phyloP scores from a whole-genome alignment of 345 rosid species.

The Linum tenue region DNA sequence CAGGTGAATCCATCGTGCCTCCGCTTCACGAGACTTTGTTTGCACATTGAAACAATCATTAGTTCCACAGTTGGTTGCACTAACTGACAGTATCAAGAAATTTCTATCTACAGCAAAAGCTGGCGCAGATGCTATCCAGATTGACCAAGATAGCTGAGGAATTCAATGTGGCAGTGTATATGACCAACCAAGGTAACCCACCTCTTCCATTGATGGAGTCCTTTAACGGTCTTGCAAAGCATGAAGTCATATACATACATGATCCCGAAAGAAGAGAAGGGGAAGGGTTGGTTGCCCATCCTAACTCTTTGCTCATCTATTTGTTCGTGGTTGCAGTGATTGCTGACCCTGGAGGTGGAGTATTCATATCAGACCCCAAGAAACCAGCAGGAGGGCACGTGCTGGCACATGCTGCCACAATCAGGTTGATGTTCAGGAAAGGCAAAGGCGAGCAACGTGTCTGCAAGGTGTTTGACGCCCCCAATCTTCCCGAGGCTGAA shows the following conservation, averaged over 20 bases:
- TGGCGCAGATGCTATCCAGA: constrained; percentile 88
- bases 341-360: constrained; percentile 82
- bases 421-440: constrained; percentile 83
- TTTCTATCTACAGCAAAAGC: constrained; percentile 63
- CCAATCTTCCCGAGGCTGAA: constrained; percentile 84
- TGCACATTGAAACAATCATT: not conserved
- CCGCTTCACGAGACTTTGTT: not conserved
- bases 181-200: constrained; percentile 78
- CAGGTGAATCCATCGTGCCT: constrained; percentile 38
- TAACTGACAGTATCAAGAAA: not conserved
- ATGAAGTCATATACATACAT: not conserved
- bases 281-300: too few relatives aligned
- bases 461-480: constrained; percentile 93
- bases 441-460: constrained; percentile 88
- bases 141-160: constrained; percentile 83
- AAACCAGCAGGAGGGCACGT: constrained; percentile 91
- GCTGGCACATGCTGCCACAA: constrained; percentile 75
- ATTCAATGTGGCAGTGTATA: constrained; percentile 81
- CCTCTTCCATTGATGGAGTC: not conserved
- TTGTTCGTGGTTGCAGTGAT: constrained; percentile 38
- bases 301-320: not conserved
- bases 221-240: not conserved
- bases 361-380: constrained; percentile 84
- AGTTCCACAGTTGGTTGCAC: not conserved
- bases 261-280: too few relatives aligned